Evolutionary conservation across 2,329 filamentous ascomycete genomes (phyloP).

Genomic region (Shiraia sp.): DNA sequence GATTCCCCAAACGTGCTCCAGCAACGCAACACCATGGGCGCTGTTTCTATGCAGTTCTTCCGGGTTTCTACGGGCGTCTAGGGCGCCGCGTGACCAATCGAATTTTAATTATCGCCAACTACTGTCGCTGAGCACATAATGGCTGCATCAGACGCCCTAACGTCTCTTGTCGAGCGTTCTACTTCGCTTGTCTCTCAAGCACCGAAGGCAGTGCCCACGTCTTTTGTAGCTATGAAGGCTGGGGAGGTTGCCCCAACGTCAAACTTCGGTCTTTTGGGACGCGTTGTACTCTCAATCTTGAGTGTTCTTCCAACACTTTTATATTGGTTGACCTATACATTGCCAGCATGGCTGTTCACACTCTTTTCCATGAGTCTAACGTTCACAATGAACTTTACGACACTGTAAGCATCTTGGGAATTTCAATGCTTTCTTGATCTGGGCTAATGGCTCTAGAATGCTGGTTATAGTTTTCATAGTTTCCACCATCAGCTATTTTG

Average conservation of each 20-base stretch:
- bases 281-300: constrained; percentile 54
- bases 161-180: constrained; percentile 20
- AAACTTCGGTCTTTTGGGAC: constrained; percentile 51
- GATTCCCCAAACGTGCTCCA: constrained; percentile 23
- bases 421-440: neutral
- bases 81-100: constrained; percentile 10
- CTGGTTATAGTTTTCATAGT: constrained; percentile 75
- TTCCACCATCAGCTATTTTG: constrained; percentile 89
- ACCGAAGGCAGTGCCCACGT: constrained; percentile 18
- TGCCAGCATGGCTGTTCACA: constrained; percentile 87
- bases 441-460: constrained; percentile 39
- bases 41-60: constrained; percentile 2
- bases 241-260: constrained; percentile 30
- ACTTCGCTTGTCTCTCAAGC: constrained; percentile 5
- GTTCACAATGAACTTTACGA: constrained; percentile 98
- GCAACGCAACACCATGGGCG: constrained; percentile 22
- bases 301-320: constrained; percentile 61
- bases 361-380: constrained; percentile 92
- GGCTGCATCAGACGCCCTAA: constrained; percentile 24
- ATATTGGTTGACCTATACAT: constrained; percentile 83
- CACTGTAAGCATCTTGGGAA: constrained; percentile 72
- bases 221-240: constrained; percentile 24
- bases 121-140: constrained; percentile 19
- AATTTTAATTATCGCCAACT: neutral
- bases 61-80: constrained; percentile 7